Base-by-base conservation (phyloP, 805 yeast species). In the Scheffersomyces spartinae region DNA sequence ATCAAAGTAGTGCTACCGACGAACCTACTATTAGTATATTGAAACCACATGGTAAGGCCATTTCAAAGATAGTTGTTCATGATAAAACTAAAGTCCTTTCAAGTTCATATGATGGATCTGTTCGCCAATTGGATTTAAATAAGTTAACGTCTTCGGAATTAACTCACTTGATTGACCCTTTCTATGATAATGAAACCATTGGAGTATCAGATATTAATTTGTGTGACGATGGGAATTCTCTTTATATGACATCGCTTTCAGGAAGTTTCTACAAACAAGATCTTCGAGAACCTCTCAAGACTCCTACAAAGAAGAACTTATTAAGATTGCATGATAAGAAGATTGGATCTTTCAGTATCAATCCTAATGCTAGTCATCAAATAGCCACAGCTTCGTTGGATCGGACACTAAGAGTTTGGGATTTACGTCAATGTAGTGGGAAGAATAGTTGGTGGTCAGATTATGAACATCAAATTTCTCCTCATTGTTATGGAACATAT, bases 351-450 rank as follows among this genome's bases (percentile, higher is more conserved):
- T 83, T 91, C 49, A 45, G 77, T 1, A 67, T 83, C 10, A 84
- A 84, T 40, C 97, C 97, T 1, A 47, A 55, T 10, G 58, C 64
- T 17, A 52, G 66, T 1, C 48, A 74, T 36, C 80, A 80, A 34
- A 62, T 85, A 2, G 93, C 88, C 1, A 78, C 96, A 0, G 94
- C 86, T 0, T 85, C 96, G 0, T 61, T 91, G 24, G 98, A 88
- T 47, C 57, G 97, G 39, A 70, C 91, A 0, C 45, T 91, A 49
- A 71, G 80, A 33, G 47, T 88, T 1, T 88, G 95, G 95, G 98
- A 88, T 49, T 49, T 85, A 13, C n/a, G n/a, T n/a, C n/a, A n/a
- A n/a, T n/a, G n/a, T n/a, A n/a, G n/a, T n/a, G n/a, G n/a, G n/a
- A 63, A 98, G 31, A 66, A 64, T 24, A 39, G 59, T 5, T 51